Evolutionary conservation across 768 basidiomycete species (phyloP), one percentile per base, ranked within the genome.

Genomic region (Termitomyces sp.): DNA sequence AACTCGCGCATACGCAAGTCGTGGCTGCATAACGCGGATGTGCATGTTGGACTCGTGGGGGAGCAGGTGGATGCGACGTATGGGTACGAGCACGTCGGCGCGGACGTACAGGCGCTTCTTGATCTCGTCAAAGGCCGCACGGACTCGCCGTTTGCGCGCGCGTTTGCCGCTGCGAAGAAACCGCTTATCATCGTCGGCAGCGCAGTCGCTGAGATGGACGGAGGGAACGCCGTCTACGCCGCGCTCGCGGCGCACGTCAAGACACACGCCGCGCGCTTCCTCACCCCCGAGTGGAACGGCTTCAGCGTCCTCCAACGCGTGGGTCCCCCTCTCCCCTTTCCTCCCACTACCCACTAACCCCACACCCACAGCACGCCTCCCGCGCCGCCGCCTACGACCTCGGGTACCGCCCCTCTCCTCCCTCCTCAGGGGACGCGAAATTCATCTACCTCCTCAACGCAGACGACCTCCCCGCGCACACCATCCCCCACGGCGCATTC

Each of bases 391-490:
- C 95, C 0, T 96, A 96, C 70, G 97, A 99, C 62, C 81, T 95
- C 58, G 95, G 95, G 53, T 99, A 98, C 73, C 86, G 90, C 28
- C 89, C 40, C 28, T n/a, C 40, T 5, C 28, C 97, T 0, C 88
- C 95, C 12, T 80, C 88, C 67, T 81, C 85, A 63, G 82, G 84
- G 50, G 86, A 83, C 62, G 90, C 97, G 63, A 99, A 98, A 75
- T 98, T 98, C 75, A 77, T 99, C 64, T 98, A 97, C 76, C 87
- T 99, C 53, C 83, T 99, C 59, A 95, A 95, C 71, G 95, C 97
- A 7, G 97, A 99, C 68, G 95, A 98, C 68, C 74, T 98, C 56
- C 86, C 95, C 70, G 89, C 93, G 43, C 82, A 85, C 52, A 84
- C 89, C 3, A 95, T 99, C 60, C 95, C 97, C 33, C 77, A 83